Base-by-base conservation (phyloP, 805 yeast species). In the Metschnikowia santaceciliae region DNA sequence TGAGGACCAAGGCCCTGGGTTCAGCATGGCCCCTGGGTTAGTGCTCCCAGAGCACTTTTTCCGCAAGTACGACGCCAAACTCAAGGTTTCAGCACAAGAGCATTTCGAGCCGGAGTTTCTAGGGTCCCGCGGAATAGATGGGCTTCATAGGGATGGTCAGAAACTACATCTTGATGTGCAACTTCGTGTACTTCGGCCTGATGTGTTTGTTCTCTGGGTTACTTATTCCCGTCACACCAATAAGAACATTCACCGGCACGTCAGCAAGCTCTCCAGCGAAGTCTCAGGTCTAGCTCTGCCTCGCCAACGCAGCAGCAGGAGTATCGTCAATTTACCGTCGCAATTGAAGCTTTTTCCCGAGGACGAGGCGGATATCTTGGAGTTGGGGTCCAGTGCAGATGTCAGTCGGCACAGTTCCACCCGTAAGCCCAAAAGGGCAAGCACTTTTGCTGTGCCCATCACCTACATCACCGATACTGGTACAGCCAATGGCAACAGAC, bases 41-140 rank as follows among this genome's bases (percentile, higher is more conserved):
- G 96, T 91, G 0, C 70, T 91, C 11, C 96, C 97, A 0, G 98
- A 91, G 66, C 97, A 90, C 67, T 86, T 87, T 63, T 90, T 92
- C 70, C 78, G 97, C 54, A 83, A 84, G 56, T 75, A 82, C 48
- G 74, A 76, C 50, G 83, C 86, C 0, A 72, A 77, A 48, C 56
- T 70, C 53, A 51, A 54, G 26, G 58, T 56, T 14, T 14, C 40
- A n/a, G 54, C 45, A 6, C 46, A 37, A 26, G 45, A 59, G 57
- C 66, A 63, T 42, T 78, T 78, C 22, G 82, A 79, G 43, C 61
- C 67, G 3, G 68, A 81, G 44, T 84, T 86, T 53, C 62, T 81
- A 52, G 74, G 76, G 30, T 84, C 90, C 1, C 73, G 77, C 20
- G 96, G 95, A 36, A 74, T 90, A 8, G 72, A 75, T 51, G 96